Percentiles rank a stretch among this genome's conserved stretches.
Conservation (phyloP, 768 basidiomycete genomes). For the Austroboletus festivus region DNA sequence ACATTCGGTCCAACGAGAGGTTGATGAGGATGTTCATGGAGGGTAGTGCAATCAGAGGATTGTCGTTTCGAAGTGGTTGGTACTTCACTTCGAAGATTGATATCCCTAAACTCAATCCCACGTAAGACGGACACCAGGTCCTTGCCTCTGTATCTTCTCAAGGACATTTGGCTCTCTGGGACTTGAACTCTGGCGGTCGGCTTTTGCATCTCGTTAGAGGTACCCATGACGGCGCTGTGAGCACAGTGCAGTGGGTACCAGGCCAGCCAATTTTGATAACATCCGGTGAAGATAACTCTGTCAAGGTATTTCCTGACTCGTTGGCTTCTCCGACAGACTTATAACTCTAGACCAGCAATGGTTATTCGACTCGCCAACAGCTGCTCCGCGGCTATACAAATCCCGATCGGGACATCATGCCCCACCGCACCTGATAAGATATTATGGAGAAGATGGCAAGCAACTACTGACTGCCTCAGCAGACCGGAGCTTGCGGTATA, state of each 20-base stretch:
- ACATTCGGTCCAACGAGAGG: conserved; percentile 85
- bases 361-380: conserved; percentile 89
- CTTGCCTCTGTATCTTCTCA: conserved; percentile 83
- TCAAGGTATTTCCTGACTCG: conserved; percentile 61
- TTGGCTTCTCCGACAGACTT: neutral
- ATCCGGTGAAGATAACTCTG: conserved; percentile 90
- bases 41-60: conserved; percentile 68
- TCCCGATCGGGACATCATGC: conserved; percentile 89
- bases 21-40: conserved; percentile 91
- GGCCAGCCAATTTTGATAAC: conserved; percentile 90
- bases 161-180: conserved; percentile 93
- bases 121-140: conserved; percentile 78
- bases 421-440: conserved; percentile 88
- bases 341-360: conserved; percentile 70
- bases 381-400: conserved; percentile 84
- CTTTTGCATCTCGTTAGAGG: conserved; percentile 82
- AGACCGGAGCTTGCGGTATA: conserved; percentile 86
- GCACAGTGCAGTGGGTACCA: conserved; percentile 85
- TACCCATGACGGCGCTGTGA: conserved; percentile 85
- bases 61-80: conserved; percentile 85
- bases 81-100: conserved; percentile 11
- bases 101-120: conserved; percentile 2
- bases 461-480: conserved; percentile 84
- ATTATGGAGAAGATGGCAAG: conserved; percentile 97
- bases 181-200: conserved; percentile 77